phyloP scores from a whole-genome alignment of 1,284 basidiomycete species.

The Kwoniella shivajii region DNA sequence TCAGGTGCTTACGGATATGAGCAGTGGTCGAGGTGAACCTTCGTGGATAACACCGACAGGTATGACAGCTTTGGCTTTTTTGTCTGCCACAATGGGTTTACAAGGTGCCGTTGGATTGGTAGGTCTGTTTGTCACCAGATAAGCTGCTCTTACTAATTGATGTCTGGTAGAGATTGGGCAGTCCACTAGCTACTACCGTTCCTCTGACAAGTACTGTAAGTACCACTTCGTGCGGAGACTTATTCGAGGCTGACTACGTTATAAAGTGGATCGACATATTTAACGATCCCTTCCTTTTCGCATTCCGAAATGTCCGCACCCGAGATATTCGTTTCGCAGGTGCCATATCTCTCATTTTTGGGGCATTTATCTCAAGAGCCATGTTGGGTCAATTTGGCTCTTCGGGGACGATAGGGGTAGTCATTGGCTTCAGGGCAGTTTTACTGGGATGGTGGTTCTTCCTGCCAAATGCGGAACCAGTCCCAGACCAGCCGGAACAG shows the following conservation, averaged over 20 bases:
- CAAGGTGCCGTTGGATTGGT: conserved; percentile 72
- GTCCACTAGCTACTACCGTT: conserved; percentile 61
- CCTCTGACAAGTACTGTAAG: conserved; percentile 64
- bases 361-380: conserved; percentile 69
- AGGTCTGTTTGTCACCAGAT: conserved; percentile 4
- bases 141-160: background rate
- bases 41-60: conserved; percentile 68
- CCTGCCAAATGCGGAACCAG: conserved; percentile 54
- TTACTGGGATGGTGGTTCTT: conserved; percentile 68
- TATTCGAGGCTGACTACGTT: background rate
- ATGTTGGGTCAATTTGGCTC: conserved; percentile 13
- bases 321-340: conserved; percentile 73
- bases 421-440: conserved; percentile 64
- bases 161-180: conserved; percentile 60
- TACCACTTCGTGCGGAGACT: background rate
- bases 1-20: background rate
- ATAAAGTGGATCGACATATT: conserved; percentile 73
- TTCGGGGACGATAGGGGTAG: conserved; percentile 68
- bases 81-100: conserved; percentile 73
- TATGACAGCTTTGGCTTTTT: conserved; percentile 69
- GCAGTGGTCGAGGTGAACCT: conserved; percentile 60
- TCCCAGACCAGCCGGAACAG: background rate
- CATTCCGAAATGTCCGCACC: conserved; percentile 57
- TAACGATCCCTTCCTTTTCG: conserved; percentile 71
- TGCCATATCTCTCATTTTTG: conserved; percentile 68